Conservation (phyloP, 2,329 filamentous ascomycete genomes). For the Septoria linicola region DNA sequence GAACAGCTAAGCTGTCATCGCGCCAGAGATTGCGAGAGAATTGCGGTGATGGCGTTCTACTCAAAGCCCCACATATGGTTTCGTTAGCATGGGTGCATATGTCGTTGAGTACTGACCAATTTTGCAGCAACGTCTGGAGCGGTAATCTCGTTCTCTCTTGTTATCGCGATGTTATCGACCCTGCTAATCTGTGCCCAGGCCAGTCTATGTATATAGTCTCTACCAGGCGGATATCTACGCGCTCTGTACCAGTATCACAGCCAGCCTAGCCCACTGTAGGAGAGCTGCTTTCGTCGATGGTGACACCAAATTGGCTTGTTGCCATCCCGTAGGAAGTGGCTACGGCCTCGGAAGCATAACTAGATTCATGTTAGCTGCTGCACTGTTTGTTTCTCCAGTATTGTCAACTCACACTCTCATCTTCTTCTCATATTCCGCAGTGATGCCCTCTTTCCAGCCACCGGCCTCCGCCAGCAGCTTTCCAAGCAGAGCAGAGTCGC, state of each 20-base stretch:
- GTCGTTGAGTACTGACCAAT: too few relatives aligned
- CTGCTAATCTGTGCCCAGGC: too few relatives aligned
- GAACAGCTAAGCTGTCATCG: neutral
- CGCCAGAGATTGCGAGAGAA: conserved; percentile 4
- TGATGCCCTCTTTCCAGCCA: conserved; percentile 46
- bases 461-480: conserved; percentile 53
- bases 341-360: conserved; percentile 58
- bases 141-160: too few relatives aligned
- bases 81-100: neutral
- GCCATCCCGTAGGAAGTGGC: conserved; percentile 54
- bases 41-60: conserved; percentile 1
- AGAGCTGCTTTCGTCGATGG: conserved; percentile 21
- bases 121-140: too few relatives aligned
- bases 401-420: conserved; percentile 46
- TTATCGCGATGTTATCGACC: too few relatives aligned
- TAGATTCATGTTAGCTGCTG: neutral
- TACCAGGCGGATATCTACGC: too few relatives aligned
- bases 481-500: conserved; percentile 57
- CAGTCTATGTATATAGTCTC: too few relatives aligned
- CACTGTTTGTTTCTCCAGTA: neutral
- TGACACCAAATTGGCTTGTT: conserved; percentile 40
- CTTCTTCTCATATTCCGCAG: conserved; percentile 41
- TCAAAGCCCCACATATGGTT: neutral
- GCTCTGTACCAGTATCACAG: too few relatives aligned
- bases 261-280: conserved; percentile 10